Evolutionary conservation across 768 basidiomycete species (phyloP), one percentile per base, ranked within the genome.

Genomic region (Myochromella boudieri): DNA sequence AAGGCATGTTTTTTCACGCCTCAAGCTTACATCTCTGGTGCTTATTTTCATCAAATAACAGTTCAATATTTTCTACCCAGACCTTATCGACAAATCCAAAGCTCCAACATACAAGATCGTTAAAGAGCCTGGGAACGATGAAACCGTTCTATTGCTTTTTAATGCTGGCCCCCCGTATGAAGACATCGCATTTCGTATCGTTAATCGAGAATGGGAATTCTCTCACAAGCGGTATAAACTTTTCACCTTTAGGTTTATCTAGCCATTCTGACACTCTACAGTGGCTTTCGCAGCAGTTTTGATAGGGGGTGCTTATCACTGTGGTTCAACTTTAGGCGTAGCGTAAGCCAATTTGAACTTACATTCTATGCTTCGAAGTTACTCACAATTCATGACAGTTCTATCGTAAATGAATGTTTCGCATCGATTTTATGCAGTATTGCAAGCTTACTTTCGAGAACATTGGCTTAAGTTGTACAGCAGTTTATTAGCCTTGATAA

Each of bases 31-130:
- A 29, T 12, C 8, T 10, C 12, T 6, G 3, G 17, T 22, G 3
- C 27, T 8, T 32, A 22, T 14, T 34, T 34, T 15, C 42, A 31
- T 42, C 37, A 12, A 48, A 12, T 52, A 4, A 0, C 37, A 87
- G 82, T 95, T 95, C 72, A 97, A 95, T 58, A 92, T 99, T 38
- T 98, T 99, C 73, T 99, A 98, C 65, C 97, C 97, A 0, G 97
- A 98, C 69, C 84, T 99, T 55, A 97, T 99, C 68, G 95, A 99
- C 74, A 97, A 97, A 66, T 83, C 89, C 25, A 94, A 95, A 68
- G 92, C 97, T 0, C 97, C 97, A 3, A 93, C 92, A 6, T 99
- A 97, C 72, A 92, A 91, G 65, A 91, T 97, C 49, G 80, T 97
- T 66, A 91, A 91, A 60, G 92, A 97, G 60, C 82, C 85, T 4